Evolutionary conservation across 257 asterid species (phyloP), one percentile per base, ranked within the genome.

Genomic region (Solanum rostratum): DNA sequence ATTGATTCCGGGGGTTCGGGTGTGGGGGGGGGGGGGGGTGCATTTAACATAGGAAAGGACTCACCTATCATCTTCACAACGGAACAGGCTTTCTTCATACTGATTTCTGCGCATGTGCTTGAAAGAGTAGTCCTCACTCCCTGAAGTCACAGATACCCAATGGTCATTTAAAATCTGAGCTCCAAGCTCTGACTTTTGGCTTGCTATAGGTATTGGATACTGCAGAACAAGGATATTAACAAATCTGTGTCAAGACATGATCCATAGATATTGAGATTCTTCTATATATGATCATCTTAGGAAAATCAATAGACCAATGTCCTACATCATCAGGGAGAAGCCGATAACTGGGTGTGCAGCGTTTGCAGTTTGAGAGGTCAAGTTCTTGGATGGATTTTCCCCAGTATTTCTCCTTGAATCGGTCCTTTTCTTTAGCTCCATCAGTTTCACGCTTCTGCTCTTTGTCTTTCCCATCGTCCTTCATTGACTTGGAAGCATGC

Each of bases 91-190:
- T 91, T 97, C 99, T 85, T 97, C 99, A 76, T 94, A 97, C 86
- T 95, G 99, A 90, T 97, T 97, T 88, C 95, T 91, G 71, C 99
- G 90, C 99, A 97, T 97, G 90, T 97, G 98, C 80, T 95, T 97
- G 85, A 97, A 97, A 11, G 99, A 97, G 90, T 97, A 97, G 89
- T 97, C 99, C 90, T 97, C 99, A 88, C 99, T 97, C 81, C 99
- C 99, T 82, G 98, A 97, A 82, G 99, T 97, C 89, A 97, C 99
- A 86, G 99, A 97, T 65, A 97, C 99, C 98, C 97, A 97, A 80
- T 91, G 93, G 81, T 97, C 97, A 84, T 97, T 97, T 68, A 97
- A 88, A 76, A 97, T 99, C 91, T 91, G 94, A 79, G 91, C 90
- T 82, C 97, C 99, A 86, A 97, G 97, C 87, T 94, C 97, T 74